phyloP scores from a whole-genome alignment of 768 basidiomycete species.

The Gymnopilus dilepis region DNA sequence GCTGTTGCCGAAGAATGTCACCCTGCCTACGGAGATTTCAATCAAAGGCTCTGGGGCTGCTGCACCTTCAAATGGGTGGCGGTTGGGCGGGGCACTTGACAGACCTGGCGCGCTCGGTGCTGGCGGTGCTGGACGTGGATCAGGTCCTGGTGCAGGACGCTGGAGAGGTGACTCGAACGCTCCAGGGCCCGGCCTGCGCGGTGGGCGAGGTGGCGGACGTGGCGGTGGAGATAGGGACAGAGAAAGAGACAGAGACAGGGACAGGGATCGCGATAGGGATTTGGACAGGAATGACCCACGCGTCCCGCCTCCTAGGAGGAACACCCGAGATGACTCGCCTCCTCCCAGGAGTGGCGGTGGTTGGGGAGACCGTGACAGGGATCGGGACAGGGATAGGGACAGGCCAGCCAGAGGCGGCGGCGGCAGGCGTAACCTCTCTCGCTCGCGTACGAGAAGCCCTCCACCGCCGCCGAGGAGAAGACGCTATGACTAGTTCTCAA shows the following conservation, averaged over 20 bases:
- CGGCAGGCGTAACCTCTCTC: conserved; percentile 40
- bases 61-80: conserved; percentile 38
- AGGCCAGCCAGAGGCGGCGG: conserved; percentile 41
- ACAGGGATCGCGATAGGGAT: conserved; percentile 19
- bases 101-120: conserved; percentile 19
- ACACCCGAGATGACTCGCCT: conserved; percentile 44
- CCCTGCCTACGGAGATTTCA: conserved; percentile 53
- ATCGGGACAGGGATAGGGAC: conserved; percentile 28
- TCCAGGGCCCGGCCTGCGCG: conserved; percentile 48
- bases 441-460: conserved; percentile 47
- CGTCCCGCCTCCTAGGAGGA: conserved; percentile 51
- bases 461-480: conserved; percentile 40
- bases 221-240: conserved; percentile 38
- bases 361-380: conserved; percentile 37
- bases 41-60: conserved; percentile 54
- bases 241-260: conserved; percentile 41
- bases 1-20: conserved; percentile 70
- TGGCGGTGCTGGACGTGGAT: conserved; percentile 45
- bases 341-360: conserved; percentile 49
- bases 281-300: conserved; percentile 38
- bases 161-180: conserved; percentile 76
- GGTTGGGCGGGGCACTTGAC: conserved; percentile 27
- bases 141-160: conserved; percentile 60
- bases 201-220: conserved; percentile 41
- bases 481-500: conserved; percentile 41